Evolutionary conservation across 140 eudicot genomes (phyloP), one percentile per base, ranked within the genome.

Genomic region (Erigeron philadelphicus): DNA sequence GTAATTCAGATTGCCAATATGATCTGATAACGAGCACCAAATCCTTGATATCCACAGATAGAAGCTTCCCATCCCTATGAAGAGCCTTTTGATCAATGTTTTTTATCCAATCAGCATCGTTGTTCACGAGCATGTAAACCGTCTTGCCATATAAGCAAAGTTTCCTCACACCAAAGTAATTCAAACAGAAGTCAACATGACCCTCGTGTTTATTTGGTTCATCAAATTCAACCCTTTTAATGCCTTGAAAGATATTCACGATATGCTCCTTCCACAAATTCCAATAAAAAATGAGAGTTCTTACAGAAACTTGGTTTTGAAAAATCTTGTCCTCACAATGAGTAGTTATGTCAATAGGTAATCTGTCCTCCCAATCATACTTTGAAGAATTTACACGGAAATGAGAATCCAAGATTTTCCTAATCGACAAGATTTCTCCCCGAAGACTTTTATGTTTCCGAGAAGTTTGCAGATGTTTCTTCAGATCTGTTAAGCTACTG

Each of bases 51-150:
- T 82, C 86, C 40, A 76, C 40, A 21, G 9, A 52, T 44, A 43
- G 53, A 42, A 70, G 11, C 60, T 84, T 67, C 11, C 73, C 70
- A 3, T 21, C 55, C 78, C 40, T 11, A 57, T 18, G 42, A 1
- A 84, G n/a, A 67, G 59, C 75, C 46, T 75, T 64, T 15, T 69
- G 19, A 60, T n/a, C 35, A 18, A 72, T 58, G 4, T 64, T 72
- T 50, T 11, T 78, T 54, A 87, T 62, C 95, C 95, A 87, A 15
- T 50, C 61, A 0, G 87, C 87, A 31, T 62, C 78, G 11, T 84
- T 75, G 53, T 61, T 56, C 25, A 77, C 63, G 41, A 82, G 54
- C 9, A 46, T 55, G 71, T 75, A 84, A 42, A 56, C 69, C 15
- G 11, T 19, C 9, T 69, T 77, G 2, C 67, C 40, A 3, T 62